These are phyloP conservation scores for Micromonas pusilla DNA, from an alignment of 139 green algal genomes.

Conservation along the genomic window DNA sequence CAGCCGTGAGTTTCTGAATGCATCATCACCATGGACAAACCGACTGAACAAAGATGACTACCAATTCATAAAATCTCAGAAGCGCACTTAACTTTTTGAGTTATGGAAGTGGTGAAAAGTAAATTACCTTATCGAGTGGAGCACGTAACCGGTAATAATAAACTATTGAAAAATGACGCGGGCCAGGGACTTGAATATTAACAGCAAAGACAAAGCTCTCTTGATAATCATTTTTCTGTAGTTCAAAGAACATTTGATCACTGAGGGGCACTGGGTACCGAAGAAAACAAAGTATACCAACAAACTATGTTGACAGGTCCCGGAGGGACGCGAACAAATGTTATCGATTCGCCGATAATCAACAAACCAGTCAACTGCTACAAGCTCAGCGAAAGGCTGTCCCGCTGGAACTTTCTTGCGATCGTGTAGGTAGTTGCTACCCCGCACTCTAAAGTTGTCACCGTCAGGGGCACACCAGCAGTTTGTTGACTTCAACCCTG, in stretches of 20 bases:
- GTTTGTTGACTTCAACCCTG: neutral
- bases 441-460: neutral
- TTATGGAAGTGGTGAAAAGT: no score
- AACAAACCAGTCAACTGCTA: constrained; percentile 11
- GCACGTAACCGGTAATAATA: neutral
- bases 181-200: constrained; percentile 14
- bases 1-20: neutral
- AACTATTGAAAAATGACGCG: constrained; percentile 1
- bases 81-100: no score
- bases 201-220: constrained; percentile 7
- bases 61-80: neutral
- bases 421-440: constrained; percentile 15
- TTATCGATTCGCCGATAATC: neutral
- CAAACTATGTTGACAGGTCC: neutral
- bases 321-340: neutral
- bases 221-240: no score
- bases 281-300: neutral
- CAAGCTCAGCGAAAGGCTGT: neutral
- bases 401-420: constrained; percentile 2
- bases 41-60: neutral
- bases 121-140: neutral
- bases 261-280: neutral
- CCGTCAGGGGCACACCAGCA: neutral
- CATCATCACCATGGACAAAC: neutral
- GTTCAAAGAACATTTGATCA: no score